A percentile compares a stretch with the other conserved stretches of the same genome.
These are phyloP conservation scores for Globisporangium spiculum DNA, from an alignment of 352 stramenopile species.

Conservation along the genomic window DNA sequence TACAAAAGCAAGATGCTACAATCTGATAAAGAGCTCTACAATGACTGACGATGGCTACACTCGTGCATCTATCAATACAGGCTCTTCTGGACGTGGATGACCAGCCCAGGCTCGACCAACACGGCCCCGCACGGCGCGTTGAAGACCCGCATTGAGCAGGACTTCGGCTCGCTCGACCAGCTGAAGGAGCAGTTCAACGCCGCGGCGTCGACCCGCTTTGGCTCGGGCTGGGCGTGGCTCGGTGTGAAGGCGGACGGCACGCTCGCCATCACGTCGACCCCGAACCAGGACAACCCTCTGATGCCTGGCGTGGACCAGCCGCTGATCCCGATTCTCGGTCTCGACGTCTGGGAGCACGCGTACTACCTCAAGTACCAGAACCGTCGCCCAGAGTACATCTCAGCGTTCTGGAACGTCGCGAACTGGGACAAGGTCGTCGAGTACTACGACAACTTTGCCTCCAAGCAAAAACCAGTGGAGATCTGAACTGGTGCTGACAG, in stretches of 20 bases:
- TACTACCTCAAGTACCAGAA: conserved; percentile 99
- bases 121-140: conserved; percentile 76
- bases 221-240: conserved; percentile 90
- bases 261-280: conserved; percentile 93
- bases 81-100: conserved; percentile 95
- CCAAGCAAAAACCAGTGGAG: conserved; percentile 79
- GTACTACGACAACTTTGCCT: conserved; percentile 90
- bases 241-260: conserved; percentile 86
- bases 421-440: conserved; percentile 93
- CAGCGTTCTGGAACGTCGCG: conserved; percentile 97
- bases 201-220: conserved; percentile 84
- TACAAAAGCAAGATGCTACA: background rate
- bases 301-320: conserved; percentile 75
- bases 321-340: conserved; percentile 91
- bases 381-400: conserved; percentile 94
- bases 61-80: conserved; percentile 8
- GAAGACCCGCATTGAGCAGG: conserved; percentile 80
- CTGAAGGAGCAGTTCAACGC: conserved; percentile 90
- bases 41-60: background rate
- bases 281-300: conserved; percentile 95
- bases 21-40: no score
- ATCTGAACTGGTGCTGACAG: conserved; percentile 49
- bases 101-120: conserved; percentile 67
- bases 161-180: conserved; percentile 90
- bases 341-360: conserved; percentile 96